phyloP scores from a whole-genome alignment of 768 basidiomycete species.

The Infundibulicybe gibba region DNA sequence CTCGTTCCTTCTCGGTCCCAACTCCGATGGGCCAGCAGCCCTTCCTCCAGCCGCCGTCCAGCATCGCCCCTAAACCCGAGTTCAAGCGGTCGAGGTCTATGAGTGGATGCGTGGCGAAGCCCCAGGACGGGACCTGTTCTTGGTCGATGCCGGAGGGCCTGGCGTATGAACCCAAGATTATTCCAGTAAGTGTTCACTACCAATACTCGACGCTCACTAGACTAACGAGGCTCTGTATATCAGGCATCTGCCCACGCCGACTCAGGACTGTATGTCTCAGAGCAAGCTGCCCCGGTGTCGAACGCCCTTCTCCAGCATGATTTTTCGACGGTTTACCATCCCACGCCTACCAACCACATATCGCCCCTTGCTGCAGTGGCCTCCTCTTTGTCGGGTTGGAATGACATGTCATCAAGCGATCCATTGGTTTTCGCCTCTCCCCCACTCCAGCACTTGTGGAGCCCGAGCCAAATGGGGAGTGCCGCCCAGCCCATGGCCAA shows the following conservation, averaged over 20 bases:
- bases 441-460: too few species aligned
- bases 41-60: background rate
- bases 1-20: background rate
- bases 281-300: background rate
- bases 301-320: constrained; percentile 9
- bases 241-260: background rate
- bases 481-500: too few species aligned
- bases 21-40: background rate
- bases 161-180: constrained; percentile 6
- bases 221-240: background rate
- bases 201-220: background rate
- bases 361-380: constrained; percentile 26
- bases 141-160: constrained; percentile 4
- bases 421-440: background rate
- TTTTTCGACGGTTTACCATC: constrained; percentile 10
- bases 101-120: constrained; percentile 6
- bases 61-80: constrained; percentile 1
- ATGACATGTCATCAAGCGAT: constrained; percentile 20
- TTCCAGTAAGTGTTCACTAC: constrained; percentile 7
- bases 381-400: constrained; percentile 39
- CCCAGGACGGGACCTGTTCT: background rate
- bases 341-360: constrained; percentile 6
- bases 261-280: constrained; percentile 7
- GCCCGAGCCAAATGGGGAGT: too few species aligned
- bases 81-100: constrained; percentile 15